Percentiles rank a stretch among this genome's conserved stretches.
Evolutionary conservation across 495 filamentous ascomycete genomes (phyloP).

Genomic region (Tuber aestivum): DNA sequence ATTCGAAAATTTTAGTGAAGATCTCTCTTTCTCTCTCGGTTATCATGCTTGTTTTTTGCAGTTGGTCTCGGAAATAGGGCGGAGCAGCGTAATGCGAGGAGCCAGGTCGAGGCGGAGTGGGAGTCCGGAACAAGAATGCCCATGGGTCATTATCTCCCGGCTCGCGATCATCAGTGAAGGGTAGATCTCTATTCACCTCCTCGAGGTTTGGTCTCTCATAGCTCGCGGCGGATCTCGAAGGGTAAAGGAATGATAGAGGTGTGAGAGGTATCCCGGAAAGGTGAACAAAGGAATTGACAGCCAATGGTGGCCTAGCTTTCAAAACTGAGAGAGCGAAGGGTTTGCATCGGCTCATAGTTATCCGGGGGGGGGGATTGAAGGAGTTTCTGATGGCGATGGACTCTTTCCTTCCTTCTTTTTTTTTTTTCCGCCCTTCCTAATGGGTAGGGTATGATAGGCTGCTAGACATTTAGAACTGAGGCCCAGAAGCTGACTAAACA

Average conservation of each 20-base stretch:
- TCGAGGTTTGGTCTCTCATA: background rate
- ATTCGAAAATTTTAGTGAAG: slow-evolving; percentile 41
- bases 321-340: background rate
- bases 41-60: slow-evolving; percentile 1
- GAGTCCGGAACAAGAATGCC: slow-evolving; percentile 31
- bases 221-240: slow-evolving; percentile 7
- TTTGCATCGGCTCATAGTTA: background rate
- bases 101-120: slow-evolving; percentile 2
- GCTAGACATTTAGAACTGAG: background rate
- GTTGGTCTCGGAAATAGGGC: background rate
- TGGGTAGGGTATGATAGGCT: too few species aligned
- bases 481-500: background rate
- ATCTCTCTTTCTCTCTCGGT: slow-evolving; percentile 37
- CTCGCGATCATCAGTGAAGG: background rate
- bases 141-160: slow-evolving; percentile 27
- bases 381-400: background rate
- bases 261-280: background rate
- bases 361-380: background rate
- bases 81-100: slow-evolving; percentile 9
- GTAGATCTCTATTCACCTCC: slow-evolving; percentile 16
- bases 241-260: slow-evolving; percentile 24
- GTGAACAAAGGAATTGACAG: background rate
- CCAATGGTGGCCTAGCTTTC: background rate
- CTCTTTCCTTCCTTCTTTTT: background rate
- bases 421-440: background rate